Evolutionary conservation across 495 filamentous ascomycete genomes (phyloP), one percentile per base, ranked within the genome.

Genomic region (Penicillium flavigenum): DNA sequence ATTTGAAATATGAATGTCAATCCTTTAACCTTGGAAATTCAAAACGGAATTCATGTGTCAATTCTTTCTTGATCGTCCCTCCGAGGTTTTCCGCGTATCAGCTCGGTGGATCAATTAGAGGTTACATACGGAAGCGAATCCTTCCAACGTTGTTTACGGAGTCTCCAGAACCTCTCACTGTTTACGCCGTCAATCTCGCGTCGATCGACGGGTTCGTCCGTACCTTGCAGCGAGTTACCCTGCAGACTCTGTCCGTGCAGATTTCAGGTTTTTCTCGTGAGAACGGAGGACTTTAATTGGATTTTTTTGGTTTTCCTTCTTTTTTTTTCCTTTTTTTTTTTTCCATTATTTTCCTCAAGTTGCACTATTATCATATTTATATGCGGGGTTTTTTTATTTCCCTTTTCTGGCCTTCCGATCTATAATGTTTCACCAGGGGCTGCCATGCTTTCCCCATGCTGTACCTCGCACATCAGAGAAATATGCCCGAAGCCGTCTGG

Each of bases 221-320:
- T 68, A 68, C 66, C 66, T 68, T 68, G 66, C 66, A 68, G 60
- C 51, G 56, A 68, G 52, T 62, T 58, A 65, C 63, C 60, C 63
- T 68, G 66, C 66, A 64, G 47, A 46, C 49, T 41, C 41, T 53
- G 60, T 66, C 65, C 60, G 65, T 66, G 65, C 63, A 63, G 63
- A 57, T 22, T 41, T 34, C 27, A 39, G 11, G 17, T 16, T 43
- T 55, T 43, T 12, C 32, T 10, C 26, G 10, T 41, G 54, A 34
- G 26, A 44, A 58, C 11, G 11, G 16, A 39, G 5, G 16, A 16
- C 14, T 51, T 51, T 41, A 11, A 31, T 10, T 24, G 24, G 6
- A n/a, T 36, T 24, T 22, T 22, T 45, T 22, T 6, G 10, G 14
- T 39, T 41, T 39, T 0, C 2, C 10, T 38, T 50, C 24, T 38